Conservation (phyloP, 2,329 filamentous ascomycete genomes). For the Chaetomium olivaceum region DNA sequence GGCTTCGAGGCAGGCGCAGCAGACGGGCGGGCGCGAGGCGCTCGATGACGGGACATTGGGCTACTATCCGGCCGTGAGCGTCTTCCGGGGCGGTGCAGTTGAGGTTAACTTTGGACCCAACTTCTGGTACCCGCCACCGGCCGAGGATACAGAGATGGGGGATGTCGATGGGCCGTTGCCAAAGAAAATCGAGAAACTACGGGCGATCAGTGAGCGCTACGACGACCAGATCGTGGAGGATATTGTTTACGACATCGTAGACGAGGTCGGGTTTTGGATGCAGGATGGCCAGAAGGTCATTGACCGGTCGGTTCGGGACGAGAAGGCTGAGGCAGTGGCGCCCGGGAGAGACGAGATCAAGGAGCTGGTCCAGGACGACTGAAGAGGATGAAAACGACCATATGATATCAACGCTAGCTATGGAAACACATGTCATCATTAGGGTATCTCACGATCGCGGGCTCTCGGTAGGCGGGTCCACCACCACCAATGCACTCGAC, state of each 20-base stretch:
- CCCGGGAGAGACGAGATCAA: conserved; percentile 60
- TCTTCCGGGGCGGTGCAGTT: conserved; percentile 86
- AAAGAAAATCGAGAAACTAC: conserved; percentile 39
- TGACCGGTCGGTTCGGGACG: conserved; percentile 48
- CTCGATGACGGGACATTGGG: conserved; percentile 94
- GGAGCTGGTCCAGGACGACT: conserved; percentile 65
- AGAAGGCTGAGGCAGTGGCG: conserved; percentile 44
- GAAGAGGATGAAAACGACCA: background rate
- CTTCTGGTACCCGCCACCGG: conserved; percentile 83
- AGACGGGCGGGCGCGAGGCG: conserved; percentile 77
- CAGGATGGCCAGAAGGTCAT: conserved; percentile 61
- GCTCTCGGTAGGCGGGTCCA: conserved; percentile 15
- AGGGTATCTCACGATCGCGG: conserved; percentile 17
- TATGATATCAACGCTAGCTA: background rate
- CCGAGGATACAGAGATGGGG: conserved; percentile 53
- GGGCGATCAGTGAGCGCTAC: conserved; percentile 75
- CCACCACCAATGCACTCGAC: conserved; percentile 14
- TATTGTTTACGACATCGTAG: conserved; percentile 86
- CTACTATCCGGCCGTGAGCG: conserved; percentile 91
- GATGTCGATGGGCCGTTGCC: conserved; percentile 32
- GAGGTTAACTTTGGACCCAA: conserved; percentile 93
- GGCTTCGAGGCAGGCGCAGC: conserved; percentile 71
- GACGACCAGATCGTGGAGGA: conserved; percentile 95
- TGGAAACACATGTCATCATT: background rate
- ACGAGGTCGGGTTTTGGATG: conserved; percentile 89